Evolutionary conservation across 1,139 yeast species (phyloP), one percentile per base, ranked within the genome.

Genomic region (Geotrichum cucujoidarum): DNA sequence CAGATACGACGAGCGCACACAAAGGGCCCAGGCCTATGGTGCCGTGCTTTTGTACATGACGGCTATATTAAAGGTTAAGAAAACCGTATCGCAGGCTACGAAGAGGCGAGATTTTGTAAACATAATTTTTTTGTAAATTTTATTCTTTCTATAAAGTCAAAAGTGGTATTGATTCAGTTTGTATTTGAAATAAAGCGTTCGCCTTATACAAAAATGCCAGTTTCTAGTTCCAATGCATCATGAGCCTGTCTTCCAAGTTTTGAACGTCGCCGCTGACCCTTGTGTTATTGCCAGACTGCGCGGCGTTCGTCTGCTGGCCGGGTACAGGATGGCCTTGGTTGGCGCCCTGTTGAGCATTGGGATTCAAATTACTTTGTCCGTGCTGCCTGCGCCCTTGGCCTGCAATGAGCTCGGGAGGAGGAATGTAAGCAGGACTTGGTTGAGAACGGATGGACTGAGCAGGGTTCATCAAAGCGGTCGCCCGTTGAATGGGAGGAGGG

Each of bases 401-500:
- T 25, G 36, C 47, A 20, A 33, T 39, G 36, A 64, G 52, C 37
- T 66, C 71, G 1, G 70, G 68, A 5, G 73, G 73, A 1, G 72
- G 73, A 46, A 68, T 58, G 51, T 69, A 69, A 1, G 72, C 71
- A 1, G 73, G 73, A 43, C 67, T 61, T 5, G 69, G 67, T 52
- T 68, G 72, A 16, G 70, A 64, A 8, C 68, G 64, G 33, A 69
- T 68, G 10, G 66, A 61, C 35, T 67, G 66, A 18, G 60, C 59
- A 4, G 72, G 70, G 46, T 69, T 66, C 47, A 70, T 67, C 51
- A 68, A 55, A 3, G 71, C 71, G 0, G 72, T 67, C 2, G 72
- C 73, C 24, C 71, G 66, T 53, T 70, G 73, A 32, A 69, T 59
- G n/a, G 68, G 68, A 3, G 65, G 70, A 4, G 71, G 71, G 30